Conservation (phyloP, 129 eudicot species). For the Sambucus nigra region DNA sequence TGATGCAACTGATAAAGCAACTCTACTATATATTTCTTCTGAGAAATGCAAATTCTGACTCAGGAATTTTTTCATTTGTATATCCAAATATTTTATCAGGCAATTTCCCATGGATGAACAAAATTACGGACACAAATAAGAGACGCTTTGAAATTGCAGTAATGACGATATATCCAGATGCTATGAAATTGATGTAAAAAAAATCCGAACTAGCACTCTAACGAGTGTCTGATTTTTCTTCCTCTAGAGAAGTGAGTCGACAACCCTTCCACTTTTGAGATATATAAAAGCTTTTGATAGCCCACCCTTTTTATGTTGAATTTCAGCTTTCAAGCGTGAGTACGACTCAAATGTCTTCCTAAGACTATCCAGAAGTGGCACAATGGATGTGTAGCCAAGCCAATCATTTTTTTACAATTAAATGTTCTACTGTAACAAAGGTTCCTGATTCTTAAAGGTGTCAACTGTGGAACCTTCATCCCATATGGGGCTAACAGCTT, state of each 20-base stretch:
- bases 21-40: no score
- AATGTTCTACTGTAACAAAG: no score
- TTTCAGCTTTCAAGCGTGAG: slow-evolving; percentile 62
- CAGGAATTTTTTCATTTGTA: no score
- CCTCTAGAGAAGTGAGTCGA: slow-evolving; percentile 79
- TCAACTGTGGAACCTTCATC: no score
- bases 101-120: slow-evolving; percentile 58
- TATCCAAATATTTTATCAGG: slow-evolving; percentile 60
- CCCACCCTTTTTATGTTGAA: slow-evolving; percentile 39
- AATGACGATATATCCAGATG: slow-evolving; percentile 53
- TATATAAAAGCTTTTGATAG: slow-evolving; percentile 59
- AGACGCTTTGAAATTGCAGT: slow-evolving; percentile 58
- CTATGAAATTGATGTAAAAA: slow-evolving; percentile 58
- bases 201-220: slow-evolving; percentile 34
- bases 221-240: slow-evolving; percentile 48
- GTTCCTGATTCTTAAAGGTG: no score
- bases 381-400: no score
- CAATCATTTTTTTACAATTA: no score
- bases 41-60: no score
- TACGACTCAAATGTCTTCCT: slow-evolving; percentile 82
- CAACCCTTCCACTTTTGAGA: slow-evolving; percentile 77
- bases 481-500: no score
- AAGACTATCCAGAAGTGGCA: slow-evolving; percentile 87
- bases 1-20: no score
- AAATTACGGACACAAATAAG: slow-evolving; percentile 29